These are phyloP conservation scores for Blastocystis sp. DNA, from an alignment of 352 stramenopile genomes.

Conservation along the genomic window DNA sequence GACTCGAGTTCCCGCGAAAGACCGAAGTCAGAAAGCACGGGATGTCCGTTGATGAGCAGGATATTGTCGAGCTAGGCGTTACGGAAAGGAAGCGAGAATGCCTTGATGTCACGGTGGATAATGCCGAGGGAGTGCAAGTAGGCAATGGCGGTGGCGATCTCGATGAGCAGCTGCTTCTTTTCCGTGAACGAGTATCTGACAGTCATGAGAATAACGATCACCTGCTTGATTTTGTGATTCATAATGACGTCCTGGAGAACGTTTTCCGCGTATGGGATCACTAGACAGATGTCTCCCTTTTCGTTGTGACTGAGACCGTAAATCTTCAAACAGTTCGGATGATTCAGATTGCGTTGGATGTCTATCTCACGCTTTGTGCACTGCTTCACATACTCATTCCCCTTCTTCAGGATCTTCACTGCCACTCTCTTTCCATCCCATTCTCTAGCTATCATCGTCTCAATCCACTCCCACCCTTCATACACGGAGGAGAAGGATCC, in stretches of 20 bases:
- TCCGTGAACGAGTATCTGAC: not conserved
- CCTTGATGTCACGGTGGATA: slow-evolving; percentile 88
- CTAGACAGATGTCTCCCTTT: not conserved
- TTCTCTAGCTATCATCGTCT: not conserved
- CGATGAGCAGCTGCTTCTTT: slow-evolving; percentile 82
- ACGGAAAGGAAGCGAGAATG: slow-evolving; percentile 72
- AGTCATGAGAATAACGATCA: not conserved
- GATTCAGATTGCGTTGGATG: not conserved
- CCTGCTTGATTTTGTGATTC: not conserved
- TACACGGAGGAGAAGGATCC: not conserved
- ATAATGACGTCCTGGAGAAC: not conserved
- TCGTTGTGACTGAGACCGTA: not conserved
- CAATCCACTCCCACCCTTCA: not conserved
- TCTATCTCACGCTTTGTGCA: slow-evolving; percentile 7
- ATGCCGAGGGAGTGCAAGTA: slow-evolving; percentile 86
- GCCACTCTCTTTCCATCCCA: not conserved
- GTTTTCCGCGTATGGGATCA: not conserved
- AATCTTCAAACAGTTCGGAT: slow-evolving; percentile 37
- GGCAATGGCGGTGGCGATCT: slow-evolving; percentile 85
- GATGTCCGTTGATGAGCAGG: not conserved
- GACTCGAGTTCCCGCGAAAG: slow-evolving; percentile 7
- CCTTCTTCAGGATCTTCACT: not conserved
- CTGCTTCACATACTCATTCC: not conserved
- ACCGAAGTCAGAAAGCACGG: slow-evolving; percentile 19
- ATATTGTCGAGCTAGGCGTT: slow-evolving; percentile 10